Base-by-base conservation (phyloP, 345 rosid genomes). In the Rhizophora mangle region DNA sequence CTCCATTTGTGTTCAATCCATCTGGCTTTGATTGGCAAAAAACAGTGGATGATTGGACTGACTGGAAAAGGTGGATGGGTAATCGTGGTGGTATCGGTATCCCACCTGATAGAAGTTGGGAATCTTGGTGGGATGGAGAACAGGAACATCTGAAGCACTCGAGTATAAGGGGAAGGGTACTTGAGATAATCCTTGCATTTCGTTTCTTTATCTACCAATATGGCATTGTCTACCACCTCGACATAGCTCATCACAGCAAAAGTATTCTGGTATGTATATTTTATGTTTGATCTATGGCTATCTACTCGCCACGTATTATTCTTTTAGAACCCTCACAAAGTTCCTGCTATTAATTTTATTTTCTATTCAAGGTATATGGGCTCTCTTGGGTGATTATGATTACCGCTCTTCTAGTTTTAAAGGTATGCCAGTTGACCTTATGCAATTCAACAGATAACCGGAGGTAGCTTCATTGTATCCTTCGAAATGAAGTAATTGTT, bases 51-150 rank as follows among this genome's bases (percentile, higher is more conserved):
- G 98, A 95, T 74, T 88, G 99, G 99, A 88, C 96, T 27, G 94
- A 95, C 74, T 95, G 99, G 99, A 95, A 90, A 76, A 71, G 97
- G 65, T 92, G 99, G 98, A 92, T 92, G 98, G 96, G 97, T 21
- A 90, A 90, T 80, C 90, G 89, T 0, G 97, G 99, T 70, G 91
- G 98, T 63, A 95, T 92, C 18, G 98, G 97, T 63, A 95, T 95
- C 22, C 77, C 63, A 3, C 58, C 72, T 6, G 84, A 86, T 4
- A 83, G 76, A 70, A 92, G 99, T 76, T 95, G 99, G 99, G 98
- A 95, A 74, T 95, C 98, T 6, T 95, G 99, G 99, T 90, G 98
- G 98, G 96, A 86, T 20, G 86, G 63, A 65, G 99, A 92, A 70
- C 98, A 86, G 58, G 96, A 86, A 65, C 99, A 95, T 73, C 85